phyloP scores from a whole-genome alignment of 2,329 filamentous ascomycete genomes.

The Geosmithia putterillii region DNA sequence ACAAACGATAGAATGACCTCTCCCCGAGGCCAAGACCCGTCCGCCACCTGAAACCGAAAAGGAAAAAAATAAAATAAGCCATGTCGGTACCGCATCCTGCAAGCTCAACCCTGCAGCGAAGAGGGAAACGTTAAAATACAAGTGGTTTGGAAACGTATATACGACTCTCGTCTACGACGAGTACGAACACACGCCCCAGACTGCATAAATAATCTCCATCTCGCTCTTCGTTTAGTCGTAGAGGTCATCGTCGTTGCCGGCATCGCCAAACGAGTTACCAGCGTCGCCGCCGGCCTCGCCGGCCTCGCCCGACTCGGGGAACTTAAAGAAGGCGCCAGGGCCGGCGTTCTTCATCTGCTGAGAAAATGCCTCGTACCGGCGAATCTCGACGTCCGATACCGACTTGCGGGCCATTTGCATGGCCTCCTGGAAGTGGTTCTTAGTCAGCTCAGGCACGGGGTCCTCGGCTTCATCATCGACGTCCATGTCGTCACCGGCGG shows the following conservation, averaged over 20 bases:
- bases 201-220: not conserved
- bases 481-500: slow-evolving; percentile 67
- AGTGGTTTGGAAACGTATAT: not conserved
- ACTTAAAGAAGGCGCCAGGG: slow-evolving; percentile 95
- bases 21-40: too few species aligned
- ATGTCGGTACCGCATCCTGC: too few species aligned
- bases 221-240: slow-evolving; percentile 60
- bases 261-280: slow-evolving; percentile 62
- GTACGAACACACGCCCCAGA: too few species aligned
- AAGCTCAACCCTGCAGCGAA: too few species aligned
- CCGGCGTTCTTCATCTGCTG: slow-evolving; percentile 99
- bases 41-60: too few species aligned
- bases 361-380: slow-evolving; percentile 94
- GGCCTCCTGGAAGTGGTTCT: slow-evolving; percentile 95
- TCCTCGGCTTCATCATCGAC: slow-evolving; percentile 66
- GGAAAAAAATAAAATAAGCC: not conserved
- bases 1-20: not conserved
- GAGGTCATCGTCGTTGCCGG: slow-evolving; percentile 89
- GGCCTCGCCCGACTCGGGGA: slow-evolving; percentile 62
- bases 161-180: not conserved
- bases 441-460: slow-evolving; percentile 89
- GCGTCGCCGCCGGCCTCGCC: slow-evolving; percentile 48
- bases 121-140: slow-evolving; percentile 34
- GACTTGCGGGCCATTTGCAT: slow-evolving; percentile 92
- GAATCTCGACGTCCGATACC: slow-evolving; percentile 92